Percentiles rank a stretch among this genome's conserved stretches.
These are phyloP conservation scores for Aureobasidium namibiae DNA, from an alignment of 2,329 filamentous ascomycete species.

Conservation along the genomic window DNA sequence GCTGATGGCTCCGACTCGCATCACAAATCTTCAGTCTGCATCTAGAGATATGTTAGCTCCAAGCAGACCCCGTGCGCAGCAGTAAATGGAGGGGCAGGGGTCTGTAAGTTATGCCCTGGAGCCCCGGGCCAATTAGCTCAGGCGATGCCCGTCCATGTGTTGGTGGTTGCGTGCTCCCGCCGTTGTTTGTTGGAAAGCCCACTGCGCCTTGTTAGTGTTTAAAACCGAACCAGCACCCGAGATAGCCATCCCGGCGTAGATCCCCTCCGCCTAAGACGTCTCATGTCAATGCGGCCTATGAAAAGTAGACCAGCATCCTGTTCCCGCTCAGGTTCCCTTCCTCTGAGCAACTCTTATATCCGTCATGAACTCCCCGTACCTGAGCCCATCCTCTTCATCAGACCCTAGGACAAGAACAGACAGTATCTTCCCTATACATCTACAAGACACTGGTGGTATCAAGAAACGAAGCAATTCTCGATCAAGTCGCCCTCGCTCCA, in stretches of 20 bases:
- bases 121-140: conserved; percentile 11
- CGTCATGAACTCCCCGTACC: conserved; percentile 27
- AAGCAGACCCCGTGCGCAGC: conserved; percentile 6
- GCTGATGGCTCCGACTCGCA: background rate
- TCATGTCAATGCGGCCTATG: conserved; percentile 9
- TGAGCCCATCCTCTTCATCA: conserved; percentile 20
- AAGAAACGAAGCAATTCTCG: conserved; percentile 22
- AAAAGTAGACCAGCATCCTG: conserved; percentile 25
- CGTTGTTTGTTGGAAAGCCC: conserved; percentile 13
- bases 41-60: conserved; percentile 11
- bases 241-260: conserved; percentile 9
- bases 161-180: conserved; percentile 14
- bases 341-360: conserved; percentile 7
- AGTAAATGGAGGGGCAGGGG: conserved; percentile 12
- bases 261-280: conserved; percentile 10
- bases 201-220: conserved; percentile 14
- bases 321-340: conserved; percentile 7
- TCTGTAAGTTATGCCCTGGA: conserved; percentile 8
- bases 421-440: conserved; percentile 20
- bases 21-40: background rate
- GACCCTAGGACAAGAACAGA: conserved; percentile 18
- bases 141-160: conserved; percentile 1
- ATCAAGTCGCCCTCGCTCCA: conserved; percentile 20
- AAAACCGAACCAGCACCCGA: conserved; percentile 11
- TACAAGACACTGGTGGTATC: conserved; percentile 22